These are phyloP conservation scores for Candida saitoana DNA, from an alignment of 805 yeast genomes.

Conservation along the genomic window DNA sequence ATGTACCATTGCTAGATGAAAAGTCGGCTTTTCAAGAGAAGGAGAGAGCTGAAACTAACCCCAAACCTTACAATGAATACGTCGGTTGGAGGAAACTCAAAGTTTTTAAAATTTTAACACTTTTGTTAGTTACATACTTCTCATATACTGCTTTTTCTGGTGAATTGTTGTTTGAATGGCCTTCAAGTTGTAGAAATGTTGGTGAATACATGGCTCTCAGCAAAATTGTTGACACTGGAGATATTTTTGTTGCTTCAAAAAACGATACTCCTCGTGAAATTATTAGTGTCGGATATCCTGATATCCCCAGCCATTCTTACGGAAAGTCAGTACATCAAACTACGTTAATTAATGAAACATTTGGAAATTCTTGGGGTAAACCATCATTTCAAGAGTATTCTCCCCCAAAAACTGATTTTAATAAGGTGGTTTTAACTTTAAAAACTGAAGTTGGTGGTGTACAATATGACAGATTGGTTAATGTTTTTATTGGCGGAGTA, in stretches of 20 bases:
- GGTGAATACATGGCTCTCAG: background rate
- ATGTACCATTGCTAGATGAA: background rate
- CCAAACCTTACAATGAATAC: background rate
- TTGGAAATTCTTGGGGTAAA: conserved; percentile 59
- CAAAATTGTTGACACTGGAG: conserved; percentile 1
- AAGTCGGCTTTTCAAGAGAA: background rate
- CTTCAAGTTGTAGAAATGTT: background rate
- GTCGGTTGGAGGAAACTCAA: background rate
- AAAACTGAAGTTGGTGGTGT: conserved; percentile 53
- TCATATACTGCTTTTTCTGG: background rate
- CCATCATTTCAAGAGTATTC: conserved; percentile 42
- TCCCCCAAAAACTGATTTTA: conserved; percentile 45
- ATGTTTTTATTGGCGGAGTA: conserved; percentile 55
- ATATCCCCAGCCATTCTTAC: conserved; percentile 10
- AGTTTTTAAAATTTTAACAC: background rate
- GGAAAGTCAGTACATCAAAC: conserved; percentile 38
- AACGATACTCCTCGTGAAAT: conserved; percentile 1
- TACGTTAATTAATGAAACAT: conserved; percentile 41
- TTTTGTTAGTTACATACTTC: background rate
- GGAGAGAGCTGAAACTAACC: background rate
- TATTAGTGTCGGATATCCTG: conserved; percentile 1
- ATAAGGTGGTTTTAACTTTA: conserved; percentile 51
- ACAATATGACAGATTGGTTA: conserved; percentile 64
- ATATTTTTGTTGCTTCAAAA: background rate
- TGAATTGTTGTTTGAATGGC: background rate